A percentile compares a stretch with the other conserved stretches of the same genome.
These are phyloP conservation scores for Aspergillus amoenus DNA, from an alignment of 2,329 filamentous ascomycete genomes.

Conservation along the genomic window DNA sequence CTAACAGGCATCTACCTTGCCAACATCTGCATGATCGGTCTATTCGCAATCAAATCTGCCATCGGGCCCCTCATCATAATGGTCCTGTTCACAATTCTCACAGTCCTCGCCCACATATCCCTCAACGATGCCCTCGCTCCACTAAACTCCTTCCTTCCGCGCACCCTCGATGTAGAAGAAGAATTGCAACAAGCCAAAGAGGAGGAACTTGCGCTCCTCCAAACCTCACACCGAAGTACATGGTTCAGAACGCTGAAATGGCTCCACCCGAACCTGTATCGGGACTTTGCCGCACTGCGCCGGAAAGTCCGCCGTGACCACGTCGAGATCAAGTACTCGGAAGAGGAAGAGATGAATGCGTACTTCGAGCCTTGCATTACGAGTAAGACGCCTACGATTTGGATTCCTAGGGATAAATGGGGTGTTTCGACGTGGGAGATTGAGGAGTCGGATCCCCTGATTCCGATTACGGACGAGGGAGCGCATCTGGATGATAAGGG, in stretches of 20 bases:
- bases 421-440: constrained; percentile 77
- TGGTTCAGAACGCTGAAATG: constrained; percentile 34
- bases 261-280: constrained; percentile 72
- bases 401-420: constrained; percentile 75
- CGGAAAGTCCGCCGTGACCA: constrained; percentile 63
- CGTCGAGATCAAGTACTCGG: constrained; percentile 60
- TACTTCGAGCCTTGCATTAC: constrained; percentile 72
- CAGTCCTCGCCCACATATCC: constrained; percentile 68
- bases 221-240: background rate
- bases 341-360: constrained; percentile 62
- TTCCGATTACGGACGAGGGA: constrained; percentile 76
- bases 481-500: constrained; percentile 70
- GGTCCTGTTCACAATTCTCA: constrained; percentile 72
- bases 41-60: constrained; percentile 68
- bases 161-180: constrained; percentile 60
- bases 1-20: constrained; percentile 81
- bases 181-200: constrained; percentile 45
- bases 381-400: constrained; percentile 64
- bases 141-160: constrained; percentile 66
- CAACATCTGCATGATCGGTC: constrained; percentile 78
- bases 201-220: constrained; percentile 20
- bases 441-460: constrained; percentile 66
- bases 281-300: constrained; percentile 71
- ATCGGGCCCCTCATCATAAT: constrained; percentile 73
- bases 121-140: constrained; percentile 47